Evolutionary conservation across 1,284 basidiomycete genomes (phyloP), one percentile per base, ranked within the genome.

Genomic region (Fistulina hepatica): DNA sequence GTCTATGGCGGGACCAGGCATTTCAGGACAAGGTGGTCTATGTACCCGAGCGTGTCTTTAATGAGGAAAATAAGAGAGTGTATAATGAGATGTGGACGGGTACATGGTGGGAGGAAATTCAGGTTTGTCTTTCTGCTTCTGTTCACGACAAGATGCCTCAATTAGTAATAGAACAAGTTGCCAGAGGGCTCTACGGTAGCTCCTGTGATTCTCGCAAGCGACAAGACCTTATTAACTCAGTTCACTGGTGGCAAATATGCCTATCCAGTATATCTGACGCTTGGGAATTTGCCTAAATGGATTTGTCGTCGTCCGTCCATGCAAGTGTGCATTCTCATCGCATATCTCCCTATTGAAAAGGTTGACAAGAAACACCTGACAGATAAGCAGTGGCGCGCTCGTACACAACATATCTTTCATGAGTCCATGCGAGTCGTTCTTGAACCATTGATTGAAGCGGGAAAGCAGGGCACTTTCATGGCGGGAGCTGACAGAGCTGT

Each of bases 81-180:
- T 58, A 55, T 33, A 44, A 53, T 21, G 58, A 69, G 36, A 66
- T 64, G 58, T 61, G 57, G 55, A 65, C 60, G 0, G 56, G 35
- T 0, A 52, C 64, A n/a, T 67, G 63, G 65, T 67, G 63, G 60
- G 61, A 55, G 56, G 39, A 56, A 0, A 48, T 45, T 1, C 61
- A 64, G 49, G 61, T 63, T n/a, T n/a, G n/a, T n/a, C n/a, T 16
- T 9, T 9, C 24, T 15, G n/a, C n/a, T 5, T 19, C 28, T 30
- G n/a, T 6, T 6, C 27, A 19, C 10, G 3, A 16, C 28, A n/a
- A n/a, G n/a, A n/a, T n/a, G n/a, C n/a, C n/a, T n/a, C n/a, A n/a
- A n/a, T n/a, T n/a, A n/a, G n/a, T n/a, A n/a, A n/a, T n/a, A n/a
- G n/a, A n/a, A n/a, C n/a, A n/a, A 16, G 13, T 19, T 31, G 3